Percentiles rank a stretch among this genome's conserved stretches.
Conservation (phyloP, 2,329 filamentous ascomycete genomes). For the Myriangium duriaei region DNA sequence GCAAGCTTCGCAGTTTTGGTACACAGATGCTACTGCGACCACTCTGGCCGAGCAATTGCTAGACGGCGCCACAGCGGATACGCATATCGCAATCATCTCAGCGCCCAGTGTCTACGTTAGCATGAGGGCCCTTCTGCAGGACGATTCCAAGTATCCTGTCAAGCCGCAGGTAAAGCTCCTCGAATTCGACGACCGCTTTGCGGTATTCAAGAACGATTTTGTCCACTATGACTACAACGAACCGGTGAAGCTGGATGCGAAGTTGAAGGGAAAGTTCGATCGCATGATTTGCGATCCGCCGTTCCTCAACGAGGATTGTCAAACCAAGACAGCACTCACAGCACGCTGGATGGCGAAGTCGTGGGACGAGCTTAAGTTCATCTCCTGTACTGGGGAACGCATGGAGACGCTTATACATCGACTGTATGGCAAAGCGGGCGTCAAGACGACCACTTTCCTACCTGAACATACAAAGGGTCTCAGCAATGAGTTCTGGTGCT, state of each 20-base stretch:
- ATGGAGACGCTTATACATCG: constrained; percentile 53
- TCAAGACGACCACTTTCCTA: constrained; percentile 54
- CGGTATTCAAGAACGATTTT: constrained; percentile 64
- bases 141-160: constrained; percentile 16
- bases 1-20: constrained; percentile 79
- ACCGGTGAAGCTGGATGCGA: constrained; percentile 52
- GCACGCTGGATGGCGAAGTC: constrained; percentile 56
- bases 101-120: constrained; percentile 68
- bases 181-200: constrained; percentile 63
- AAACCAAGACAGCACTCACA: constrained; percentile 67
- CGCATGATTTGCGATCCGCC: constrained; percentile 66
- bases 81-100: constrained; percentile 56
- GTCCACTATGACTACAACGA: constrained; percentile 61
- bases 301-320: constrained; percentile 68
- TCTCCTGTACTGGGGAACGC: constrained; percentile 66
- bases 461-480: constrained; percentile 58
- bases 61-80: constrained; percentile 43
- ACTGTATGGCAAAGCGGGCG: constrained; percentile 53
- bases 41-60: constrained; percentile 54
- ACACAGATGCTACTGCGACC: constrained; percentile 55
- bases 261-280: constrained; percentile 52
- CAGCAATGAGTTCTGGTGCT: constrained; percentile 72
- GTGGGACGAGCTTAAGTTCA: constrained; percentile 33
- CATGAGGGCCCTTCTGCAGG: constrained; percentile 51
- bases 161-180: constrained; percentile 52